phyloP scores from a whole-genome alignment of 371 early-diverging fungal species.

The Rhizopus sp. region DNA sequence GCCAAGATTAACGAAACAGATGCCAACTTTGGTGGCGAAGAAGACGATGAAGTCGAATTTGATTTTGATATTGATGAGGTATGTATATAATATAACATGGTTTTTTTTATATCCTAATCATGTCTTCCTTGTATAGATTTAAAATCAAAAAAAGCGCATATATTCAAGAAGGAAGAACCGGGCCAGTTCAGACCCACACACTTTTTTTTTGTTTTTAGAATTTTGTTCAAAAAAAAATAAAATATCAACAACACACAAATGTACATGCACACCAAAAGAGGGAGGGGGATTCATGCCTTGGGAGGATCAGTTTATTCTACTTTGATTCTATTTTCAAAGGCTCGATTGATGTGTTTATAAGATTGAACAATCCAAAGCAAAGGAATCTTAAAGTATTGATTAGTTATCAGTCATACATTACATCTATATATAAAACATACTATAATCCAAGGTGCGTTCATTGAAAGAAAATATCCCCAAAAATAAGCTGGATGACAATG shows the following conservation, averaged over 20 bases:
- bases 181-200: too few relatives aligned
- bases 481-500: slow-evolving; percentile 45
- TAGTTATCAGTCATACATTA: not conserved
- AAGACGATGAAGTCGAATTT: slow-evolving; percentile 83
- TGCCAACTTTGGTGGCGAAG: slow-evolving; percentile 64
- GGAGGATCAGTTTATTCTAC: not conserved
- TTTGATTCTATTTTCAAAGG: not conserved
- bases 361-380: not conserved
- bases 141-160: slow-evolving; percentile 6
- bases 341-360: not conserved
- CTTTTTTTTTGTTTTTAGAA: too few relatives aligned
- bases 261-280: too few relatives aligned
- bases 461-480: slow-evolving; percentile 45
- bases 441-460: slow-evolving; percentile 50
- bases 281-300: too few relatives aligned
- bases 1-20: slow-evolving; percentile 83
- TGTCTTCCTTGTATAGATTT: slow-evolving; percentile 6
- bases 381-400: not conserved
- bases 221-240: too few relatives aligned
- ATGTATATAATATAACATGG: slow-evolving; percentile 6
- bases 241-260: too few relatives aligned
- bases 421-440: slow-evolving; percentile 20
- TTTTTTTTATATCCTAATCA: not conserved
- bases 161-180: not conserved
- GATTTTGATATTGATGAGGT: slow-evolving; percentile 94